Evolutionary conservation across 148 eudicot species (phyloP), one percentile per base, ranked within the genome.

Genomic region (Tetragonia tetragonoides): DNA sequence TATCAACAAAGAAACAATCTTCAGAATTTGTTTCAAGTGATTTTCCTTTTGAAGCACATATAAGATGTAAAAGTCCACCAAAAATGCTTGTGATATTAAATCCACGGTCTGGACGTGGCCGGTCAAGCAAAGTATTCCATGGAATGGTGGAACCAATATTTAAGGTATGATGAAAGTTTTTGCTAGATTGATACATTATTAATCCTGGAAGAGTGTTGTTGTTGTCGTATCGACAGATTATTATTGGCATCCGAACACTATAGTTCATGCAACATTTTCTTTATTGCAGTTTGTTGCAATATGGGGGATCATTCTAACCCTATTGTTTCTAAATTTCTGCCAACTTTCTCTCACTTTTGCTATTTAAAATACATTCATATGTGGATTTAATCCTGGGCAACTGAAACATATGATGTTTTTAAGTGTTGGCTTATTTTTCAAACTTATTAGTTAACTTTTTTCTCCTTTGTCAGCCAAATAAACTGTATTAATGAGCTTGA

Each of bases 31-130:
- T 79, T 69, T 68, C 86, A 77, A 86, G 74, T 88, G 95, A 91
- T 82, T 85, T 93, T 84, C 76, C 88, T 73, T 83, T 86, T 73
- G 98, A 90, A 78, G 80, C 87, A 66, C 88, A 87, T 73, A 80
- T 95, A 71, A 88, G 85, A 86, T 88, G 94, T 80, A 95, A 91
- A 88, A 93, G 87, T 84, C 92, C 97, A 10, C 97, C 99, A 21
- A 91, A 77, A 83, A 85, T 95, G 89, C 90, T 95, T 41, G 97
- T 95, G 73, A 95, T 95, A 77, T 83, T 95, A 70, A 95, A 95
- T 81, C 99, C 99, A 57, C 88, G 97, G 20, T 93, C 99, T 72
- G 99, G 99, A 65, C 91, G 88, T 72, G 97, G 99, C 60, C 93
- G 97, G 63, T 95, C 99, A 65, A 91, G 89, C 87, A 95, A 91